Percentiles rank a stretch among this genome's conserved stretches.
Conservation (phyloP, 352 stramenopile species). For the Globisporangium abappressorium region DNA sequence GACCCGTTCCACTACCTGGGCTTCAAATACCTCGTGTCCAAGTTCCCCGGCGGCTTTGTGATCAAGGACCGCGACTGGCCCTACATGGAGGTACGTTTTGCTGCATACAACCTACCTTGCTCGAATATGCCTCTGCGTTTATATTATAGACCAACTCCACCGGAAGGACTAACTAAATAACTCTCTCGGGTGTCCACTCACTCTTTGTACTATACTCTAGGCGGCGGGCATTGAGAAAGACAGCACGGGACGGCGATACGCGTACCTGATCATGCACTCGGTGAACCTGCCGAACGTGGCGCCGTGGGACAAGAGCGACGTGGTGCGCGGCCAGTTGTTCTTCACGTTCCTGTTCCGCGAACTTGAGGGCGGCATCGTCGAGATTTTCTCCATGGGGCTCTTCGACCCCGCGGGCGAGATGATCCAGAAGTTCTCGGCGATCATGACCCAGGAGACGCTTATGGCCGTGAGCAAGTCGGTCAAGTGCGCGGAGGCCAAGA, state of each 20-base stretch:
- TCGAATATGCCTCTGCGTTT: too few relatives aligned
- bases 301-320: constrained; percentile 23
- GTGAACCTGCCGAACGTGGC: constrained; percentile 39
- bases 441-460: constrained; percentile 34
- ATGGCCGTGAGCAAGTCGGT: constrained; percentile 20
- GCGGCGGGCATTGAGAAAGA: constrained; percentile 39
- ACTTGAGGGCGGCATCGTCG: constrained; percentile 27
- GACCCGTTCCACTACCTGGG: constrained; percentile 51
- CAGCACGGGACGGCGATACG: constrained; percentile 24
- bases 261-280: constrained; percentile 45
- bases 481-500: constrained; percentile 48
- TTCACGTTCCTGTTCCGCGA: constrained; percentile 40
- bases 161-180: neutral
- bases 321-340: constrained; percentile 31
- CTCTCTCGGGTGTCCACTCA: neutral
- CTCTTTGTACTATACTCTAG: constrained; percentile 14
- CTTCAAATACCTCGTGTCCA: constrained; percentile 44
- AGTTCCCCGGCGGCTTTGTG: constrained; percentile 27
- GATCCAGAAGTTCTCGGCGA: constrained; percentile 20
- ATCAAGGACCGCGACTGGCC: constrained; percentile 42
- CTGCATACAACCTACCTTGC: too few relatives aligned
- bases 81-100: constrained; percentile 20
- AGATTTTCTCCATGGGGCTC: constrained; percentile 37
- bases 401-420: constrained; percentile 44
- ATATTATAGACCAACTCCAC: neutral